Evolutionary conservation across 2,329 filamentous ascomycete species (phyloP).

Genomic region (Talaromyces atroroseus): DNA sequence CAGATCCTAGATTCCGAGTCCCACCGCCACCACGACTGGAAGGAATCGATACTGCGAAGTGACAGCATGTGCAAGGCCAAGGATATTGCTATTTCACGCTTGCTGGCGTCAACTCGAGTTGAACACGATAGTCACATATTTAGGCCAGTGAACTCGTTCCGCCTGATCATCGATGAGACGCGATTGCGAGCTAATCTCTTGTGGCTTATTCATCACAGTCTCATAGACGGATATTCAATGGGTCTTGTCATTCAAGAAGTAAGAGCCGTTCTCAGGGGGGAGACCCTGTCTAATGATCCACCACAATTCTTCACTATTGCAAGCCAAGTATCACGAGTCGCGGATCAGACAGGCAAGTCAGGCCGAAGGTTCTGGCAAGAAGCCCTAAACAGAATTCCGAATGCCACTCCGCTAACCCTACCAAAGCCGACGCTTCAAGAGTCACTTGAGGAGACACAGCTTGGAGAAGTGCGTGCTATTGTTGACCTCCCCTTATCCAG

Average conservation of each 20-base stretch:
- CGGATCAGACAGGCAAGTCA: too few relatives aligned
- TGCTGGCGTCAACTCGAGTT: background rate
- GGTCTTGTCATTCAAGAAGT: background rate
- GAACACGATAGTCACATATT: background rate
- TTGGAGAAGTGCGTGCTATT: too few relatives aligned
- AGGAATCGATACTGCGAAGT: background rate
- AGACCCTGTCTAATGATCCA: background rate
- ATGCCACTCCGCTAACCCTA: too few relatives aligned
- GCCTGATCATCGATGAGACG: background rate
- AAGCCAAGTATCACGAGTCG: too few relatives aligned
- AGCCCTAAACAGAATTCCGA: background rate
- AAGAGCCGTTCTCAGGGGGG: background rate
- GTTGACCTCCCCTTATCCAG: too few relatives aligned
- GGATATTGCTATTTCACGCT: background rate
- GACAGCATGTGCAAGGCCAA: background rate
- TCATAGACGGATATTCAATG: conserved; percentile 1
- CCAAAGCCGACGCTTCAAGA: too few relatives aligned
- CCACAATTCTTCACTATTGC: background rate
- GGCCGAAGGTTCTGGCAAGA: background rate
- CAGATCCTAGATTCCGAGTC: background rate
- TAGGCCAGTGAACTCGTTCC: background rate
- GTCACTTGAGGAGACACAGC: too few relatives aligned
- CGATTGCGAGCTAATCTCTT: conserved; percentile 17
- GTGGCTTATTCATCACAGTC: background rate
- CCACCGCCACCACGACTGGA: background rate